These are phyloP conservation scores for Rhizopus arrhizus DNA, from an alignment of 371 early-diverging fungal species.

Conservation along the genomic window DNA sequence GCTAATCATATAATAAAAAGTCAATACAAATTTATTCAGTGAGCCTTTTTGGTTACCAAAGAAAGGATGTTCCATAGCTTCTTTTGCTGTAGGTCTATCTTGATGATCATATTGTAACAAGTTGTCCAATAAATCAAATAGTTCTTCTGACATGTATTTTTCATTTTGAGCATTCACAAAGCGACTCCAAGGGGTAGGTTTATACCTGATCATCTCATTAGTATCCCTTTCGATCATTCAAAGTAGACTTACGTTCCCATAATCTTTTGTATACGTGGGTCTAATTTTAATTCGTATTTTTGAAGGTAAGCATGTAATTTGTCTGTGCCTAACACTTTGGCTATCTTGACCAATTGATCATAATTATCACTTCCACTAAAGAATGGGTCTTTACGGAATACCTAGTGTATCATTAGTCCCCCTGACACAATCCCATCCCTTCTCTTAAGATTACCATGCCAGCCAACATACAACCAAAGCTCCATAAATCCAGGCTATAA, in stretches of 20 bases:
- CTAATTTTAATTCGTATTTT: slow-evolving; percentile 93
- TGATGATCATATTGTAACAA: slow-evolving; percentile 98
- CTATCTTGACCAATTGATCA: slow-evolving; percentile 98
- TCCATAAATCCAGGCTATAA: slow-evolving; percentile 99
- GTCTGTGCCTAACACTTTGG: slow-evolving; percentile 94
- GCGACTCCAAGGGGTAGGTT: slow-evolving; percentile 93
- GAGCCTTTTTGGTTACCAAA: slow-evolving; percentile 62
- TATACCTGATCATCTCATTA: slow-evolving; percentile 49
- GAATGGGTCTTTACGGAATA: slow-evolving; percentile 98
- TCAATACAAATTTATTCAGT: no score
- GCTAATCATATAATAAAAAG: neutral
- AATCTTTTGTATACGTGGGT: slow-evolving; percentile 83
- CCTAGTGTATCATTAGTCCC: neutral
- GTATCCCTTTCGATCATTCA: neutral
- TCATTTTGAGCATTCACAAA: slow-evolving; percentile 91
- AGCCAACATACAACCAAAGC: slow-evolving; percentile 99
- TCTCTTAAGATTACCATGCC: slow-evolving; percentile 74
- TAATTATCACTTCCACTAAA: slow-evolving; percentile 99
- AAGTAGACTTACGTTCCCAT: slow-evolving; percentile 56
- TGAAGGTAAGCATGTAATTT: slow-evolving; percentile 88
- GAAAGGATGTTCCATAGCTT: slow-evolving; percentile 95
- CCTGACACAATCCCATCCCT: neutral
- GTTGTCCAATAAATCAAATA: slow-evolving; percentile 93
- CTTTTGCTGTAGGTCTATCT: slow-evolving; percentile 92
- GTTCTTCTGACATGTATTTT: slow-evolving; percentile 86